These are phyloP conservation scores for Candida ovalis DNA, from an alignment of 805 yeast genomes.

Conservation along the genomic window DNA sequence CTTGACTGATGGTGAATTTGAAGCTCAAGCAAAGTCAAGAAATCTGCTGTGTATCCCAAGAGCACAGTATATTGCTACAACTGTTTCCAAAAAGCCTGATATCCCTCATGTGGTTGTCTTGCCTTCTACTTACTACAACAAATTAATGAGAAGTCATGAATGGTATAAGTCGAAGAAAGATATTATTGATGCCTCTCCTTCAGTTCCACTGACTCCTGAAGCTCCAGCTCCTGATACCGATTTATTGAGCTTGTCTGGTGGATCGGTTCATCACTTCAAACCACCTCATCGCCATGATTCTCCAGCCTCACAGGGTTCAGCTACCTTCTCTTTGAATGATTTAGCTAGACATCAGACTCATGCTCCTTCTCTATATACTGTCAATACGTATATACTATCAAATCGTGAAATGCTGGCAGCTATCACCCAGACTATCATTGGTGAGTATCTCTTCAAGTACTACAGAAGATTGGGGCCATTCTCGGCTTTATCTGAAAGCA, in stretches of 20 bases:
- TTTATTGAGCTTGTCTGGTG: conserved; percentile 14
- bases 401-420: conserved; percentile 77
- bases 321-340: conserved; percentile 11
- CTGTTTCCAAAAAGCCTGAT: conserved; percentile 53
- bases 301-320: conserved; percentile 5
- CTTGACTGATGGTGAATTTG: conserved; percentile 25
- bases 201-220: conserved; percentile 3
- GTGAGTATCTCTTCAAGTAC: conserved; percentile 85
- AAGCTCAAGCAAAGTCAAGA: conserved; percentile 37
- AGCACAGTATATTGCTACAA: conserved; percentile 59
- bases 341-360: conserved; percentile 15
- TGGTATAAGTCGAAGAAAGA: conserved; percentile 26
- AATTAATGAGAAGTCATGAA: conserved; percentile 43
- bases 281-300: conserved; percentile 1
- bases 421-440: conserved; percentile 88
- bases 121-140: conserved; percentile 62
- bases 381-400: conserved; percentile 62
- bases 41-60: conserved; percentile 57
- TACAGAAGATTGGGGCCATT: conserved; percentile 74
- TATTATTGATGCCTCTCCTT: neutral
- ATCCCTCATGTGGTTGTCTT: conserved; percentile 54
- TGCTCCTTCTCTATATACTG: conserved; percentile 27
- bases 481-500: conserved; percentile 66
- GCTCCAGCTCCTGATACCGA: conserved; percentile 12
- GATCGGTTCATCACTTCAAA: conserved; percentile 25